Base-by-base conservation (phyloP, 495 filamentous ascomycete species). In the Lindgomyces ingoldianus region DNA sequence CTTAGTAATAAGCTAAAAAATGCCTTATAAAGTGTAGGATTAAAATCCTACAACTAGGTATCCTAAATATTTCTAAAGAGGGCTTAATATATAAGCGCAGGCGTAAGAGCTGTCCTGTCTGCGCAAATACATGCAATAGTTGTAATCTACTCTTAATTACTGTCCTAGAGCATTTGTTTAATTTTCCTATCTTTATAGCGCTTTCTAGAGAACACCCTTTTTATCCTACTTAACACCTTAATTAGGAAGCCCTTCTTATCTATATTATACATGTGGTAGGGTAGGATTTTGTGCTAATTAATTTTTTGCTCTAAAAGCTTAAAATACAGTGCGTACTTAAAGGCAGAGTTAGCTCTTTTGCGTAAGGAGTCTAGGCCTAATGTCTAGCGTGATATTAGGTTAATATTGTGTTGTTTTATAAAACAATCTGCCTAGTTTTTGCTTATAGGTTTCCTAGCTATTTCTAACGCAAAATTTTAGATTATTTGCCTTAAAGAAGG, bases 11-110 rank as follows among this genome's bases (percentile, higher is more conserved):
- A 44, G 22, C 59, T 50, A 56, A 70, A 50, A n/a, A 53, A 61
- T 11, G 27, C 39, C 14, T 29, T 12, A 29, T 67, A 12, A 0
- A 39, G 6, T 50, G 24, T 6, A 21, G 19, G 14, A 0, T 54
- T 47, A 39, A 68, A 18, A 45, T 59, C 60, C 30, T 71, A 18
- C 33, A 71, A 2, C 69, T 60, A 73, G 19, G 21, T 49, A 2
- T 26, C 18, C 33, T 65, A 50, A 39, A 73, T 1, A 36, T 42
- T 51, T 22, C 44, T 19, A 21, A 19, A 45, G 44, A 39, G 12
- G 44, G 47, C 19, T 44, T 62, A 47, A 64, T 64, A 64, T 0
- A 64, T 64, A 16, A 64, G 50, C 3, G 22, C 16, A 19, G 44
- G 60, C 25, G 33, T n/a, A 18, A 64, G 41, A 6, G 50, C 33